Conservation (phyloP, 2,329 filamentous ascomycete genomes). For the Colletotrichum sp. region DNA sequence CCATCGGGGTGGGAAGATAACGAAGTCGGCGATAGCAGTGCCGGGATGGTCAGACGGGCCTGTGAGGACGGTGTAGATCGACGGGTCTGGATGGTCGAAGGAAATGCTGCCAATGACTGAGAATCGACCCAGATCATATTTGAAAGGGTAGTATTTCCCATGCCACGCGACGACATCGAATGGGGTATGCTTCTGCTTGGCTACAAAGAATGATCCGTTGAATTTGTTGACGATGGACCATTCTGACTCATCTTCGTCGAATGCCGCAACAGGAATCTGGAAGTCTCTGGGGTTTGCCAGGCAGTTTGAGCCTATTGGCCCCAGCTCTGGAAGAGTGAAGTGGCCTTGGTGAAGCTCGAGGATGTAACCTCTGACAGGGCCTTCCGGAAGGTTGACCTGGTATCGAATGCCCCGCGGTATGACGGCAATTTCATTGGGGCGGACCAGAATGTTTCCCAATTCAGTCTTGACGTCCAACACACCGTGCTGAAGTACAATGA, state of each 20-base stretch:
- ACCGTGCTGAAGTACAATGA: constrained; percentile 71
- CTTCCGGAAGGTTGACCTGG: constrained; percentile 61
- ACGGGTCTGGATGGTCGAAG: constrained; percentile 70
- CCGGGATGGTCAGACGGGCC: constrained; percentile 53
- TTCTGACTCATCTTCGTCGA: constrained; percentile 52
- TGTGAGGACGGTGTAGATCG: constrained; percentile 66
- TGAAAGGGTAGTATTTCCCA: constrained; percentile 71
- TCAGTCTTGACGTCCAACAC: constrained; percentile 70
- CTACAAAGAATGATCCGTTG: constrained; percentile 62
- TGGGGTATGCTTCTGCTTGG: constrained; percentile 64
- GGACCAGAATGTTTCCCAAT: constrained; percentile 63
- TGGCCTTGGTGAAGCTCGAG: constrained; percentile 70
- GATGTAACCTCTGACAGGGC: constrained; percentile 69
- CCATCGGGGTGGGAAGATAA: constrained; percentile 66
- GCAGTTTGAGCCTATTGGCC: constrained; percentile 69
- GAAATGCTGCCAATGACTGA: constrained; percentile 66
- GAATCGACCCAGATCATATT: constrained; percentile 71
- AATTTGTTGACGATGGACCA: constrained; percentile 62
- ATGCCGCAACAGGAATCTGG: constrained; percentile 63
- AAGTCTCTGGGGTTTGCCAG: constrained; percentile 73
- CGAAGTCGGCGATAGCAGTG: constrained; percentile 62
- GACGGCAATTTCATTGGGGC: constrained; percentile 69
- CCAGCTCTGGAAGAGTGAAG: constrained; percentile 70
- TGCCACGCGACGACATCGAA: constrained; percentile 74
- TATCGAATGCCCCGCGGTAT: constrained; percentile 68